phyloP scores from a whole-genome alignment of 2,329 filamentous ascomycete species.

The Eurotiales sp. region DNA sequence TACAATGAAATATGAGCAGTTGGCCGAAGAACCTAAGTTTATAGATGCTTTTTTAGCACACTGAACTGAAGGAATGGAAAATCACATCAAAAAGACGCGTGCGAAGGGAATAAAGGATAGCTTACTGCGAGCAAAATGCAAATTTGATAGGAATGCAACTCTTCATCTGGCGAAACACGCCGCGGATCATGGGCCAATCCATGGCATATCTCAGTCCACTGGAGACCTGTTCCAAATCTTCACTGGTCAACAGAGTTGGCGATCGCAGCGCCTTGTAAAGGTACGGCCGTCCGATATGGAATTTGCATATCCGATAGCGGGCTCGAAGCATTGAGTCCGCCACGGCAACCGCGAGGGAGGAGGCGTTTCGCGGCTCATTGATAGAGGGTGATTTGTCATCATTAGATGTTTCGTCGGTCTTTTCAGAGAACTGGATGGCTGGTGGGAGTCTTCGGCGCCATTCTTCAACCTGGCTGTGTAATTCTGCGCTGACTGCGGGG shows the following conservation, averaged over 20 bases:
- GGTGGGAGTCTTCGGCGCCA: conserved; percentile 52
- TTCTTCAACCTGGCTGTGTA: conserved; percentile 54
- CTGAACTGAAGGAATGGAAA: too few species aligned
- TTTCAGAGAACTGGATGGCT: conserved; percentile 44
- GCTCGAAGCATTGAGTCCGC: conserved; percentile 37
- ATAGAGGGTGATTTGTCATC: conserved; percentile 20
- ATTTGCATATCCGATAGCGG: conserved; percentile 36
- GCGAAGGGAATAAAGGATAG: background rate
- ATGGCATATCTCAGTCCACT: conserved; percentile 38
- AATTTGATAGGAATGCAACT: conserved; percentile 42
- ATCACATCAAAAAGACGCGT: background rate
- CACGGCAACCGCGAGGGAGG: conserved; percentile 32
- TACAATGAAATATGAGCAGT: conserved; percentile 40
- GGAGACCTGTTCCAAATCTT: conserved; percentile 38
- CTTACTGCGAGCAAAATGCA: conserved; percentile 39
- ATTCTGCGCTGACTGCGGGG: conserved; percentile 48
- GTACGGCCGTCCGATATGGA: conserved; percentile 40
- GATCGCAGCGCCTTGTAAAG: conserved; percentile 42
- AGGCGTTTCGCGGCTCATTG: conserved; percentile 18
- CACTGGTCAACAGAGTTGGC: conserved; percentile 32
- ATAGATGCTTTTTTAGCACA: background rate
- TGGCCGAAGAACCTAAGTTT: conserved; percentile 40
- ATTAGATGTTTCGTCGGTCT: conserved; percentile 18
- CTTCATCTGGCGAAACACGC: conserved; percentile 39
- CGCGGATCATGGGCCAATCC: conserved; percentile 39